Evolutionary conservation across 495 filamentous ascomycete species (phyloP).

Genomic region (Peziza echinospora): DNA sequence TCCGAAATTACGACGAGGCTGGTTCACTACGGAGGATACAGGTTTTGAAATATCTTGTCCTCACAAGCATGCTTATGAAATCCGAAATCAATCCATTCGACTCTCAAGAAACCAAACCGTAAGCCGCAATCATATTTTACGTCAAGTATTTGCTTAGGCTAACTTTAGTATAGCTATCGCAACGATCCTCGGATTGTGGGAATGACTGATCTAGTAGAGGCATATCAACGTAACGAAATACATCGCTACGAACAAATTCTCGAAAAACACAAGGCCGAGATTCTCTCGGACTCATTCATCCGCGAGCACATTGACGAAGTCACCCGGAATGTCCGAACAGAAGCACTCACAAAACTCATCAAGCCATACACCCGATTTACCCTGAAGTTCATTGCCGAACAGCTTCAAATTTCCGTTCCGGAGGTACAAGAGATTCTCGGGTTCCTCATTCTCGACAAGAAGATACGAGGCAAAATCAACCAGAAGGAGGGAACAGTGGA

Average conservation of each 20-base stretch:
- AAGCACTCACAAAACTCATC: conserved; percentile 80
- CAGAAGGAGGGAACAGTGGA: conserved; percentile 65
- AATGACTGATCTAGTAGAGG: conserved; percentile 93
- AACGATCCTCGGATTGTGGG: conserved; percentile 83
- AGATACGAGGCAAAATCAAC: conserved; percentile 71
- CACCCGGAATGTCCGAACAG: conserved; percentile 93
- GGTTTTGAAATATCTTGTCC: conserved; percentile 88
- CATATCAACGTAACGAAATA: conserved; percentile 91
- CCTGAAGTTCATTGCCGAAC: conserved; percentile 60
- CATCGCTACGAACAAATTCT: conserved; percentile 73
- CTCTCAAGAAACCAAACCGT: conserved; percentile 93
- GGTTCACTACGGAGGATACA: conserved; percentile 90
- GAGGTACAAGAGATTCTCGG: conserved; percentile 89
- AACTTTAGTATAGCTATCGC: conserved; percentile 37
- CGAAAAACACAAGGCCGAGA: conserved; percentile 57
- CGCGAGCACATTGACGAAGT: conserved; percentile 98
- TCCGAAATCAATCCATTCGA: conserved; percentile 99
- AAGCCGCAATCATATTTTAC: not conserved
- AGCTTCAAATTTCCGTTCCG: conserved; percentile 56
- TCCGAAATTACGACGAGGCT: conserved; percentile 96
- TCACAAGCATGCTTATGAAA: conserved; percentile 96
- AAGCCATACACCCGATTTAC: conserved; percentile 88
- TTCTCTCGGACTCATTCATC: conserved; percentile 83
- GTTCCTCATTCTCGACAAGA: conserved; percentile 75
- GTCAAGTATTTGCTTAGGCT: not conserved